Evolutionary conservation across 352 stramenopile species (phyloP).

Genomic region (Pelagophyceae sp.): DNA sequence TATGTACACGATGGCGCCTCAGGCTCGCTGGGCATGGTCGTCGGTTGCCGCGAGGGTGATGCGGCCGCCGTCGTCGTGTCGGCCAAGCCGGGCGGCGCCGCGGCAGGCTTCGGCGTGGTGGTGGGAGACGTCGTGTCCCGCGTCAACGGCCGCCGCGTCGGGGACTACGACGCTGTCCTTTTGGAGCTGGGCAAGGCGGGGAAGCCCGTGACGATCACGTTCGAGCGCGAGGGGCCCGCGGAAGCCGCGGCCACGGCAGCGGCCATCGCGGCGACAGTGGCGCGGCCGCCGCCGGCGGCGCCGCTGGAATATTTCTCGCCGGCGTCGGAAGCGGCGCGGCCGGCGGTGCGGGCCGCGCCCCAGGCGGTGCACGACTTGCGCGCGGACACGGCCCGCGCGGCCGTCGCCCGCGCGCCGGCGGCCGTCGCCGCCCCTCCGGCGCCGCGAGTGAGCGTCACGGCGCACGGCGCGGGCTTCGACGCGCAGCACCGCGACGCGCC

Average conservation of each 20-base stretch:
- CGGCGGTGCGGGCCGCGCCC: too few species aligned
- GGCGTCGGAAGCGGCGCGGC: too few species aligned
- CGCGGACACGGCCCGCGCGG: too few species aligned
- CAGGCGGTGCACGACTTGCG: too few species aligned
- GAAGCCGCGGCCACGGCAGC: neutral
- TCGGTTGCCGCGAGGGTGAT: neutral
- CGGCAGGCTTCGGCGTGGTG: neutral
- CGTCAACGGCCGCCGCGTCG: neutral
- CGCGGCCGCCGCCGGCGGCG: too few species aligned
- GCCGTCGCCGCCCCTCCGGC: too few species aligned
- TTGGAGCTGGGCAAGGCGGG: neutral
- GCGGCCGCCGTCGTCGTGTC: neutral
- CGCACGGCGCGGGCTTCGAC: too few species aligned
- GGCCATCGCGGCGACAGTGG: neutral
- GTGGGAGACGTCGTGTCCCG: neutral
- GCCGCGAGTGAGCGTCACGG: too few species aligned
- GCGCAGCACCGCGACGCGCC: too few species aligned
- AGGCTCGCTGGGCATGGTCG: neutral
- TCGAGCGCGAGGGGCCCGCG: neutral
- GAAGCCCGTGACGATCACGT: neutral
- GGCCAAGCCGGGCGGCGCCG: neutral
- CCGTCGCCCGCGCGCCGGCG: too few species aligned
- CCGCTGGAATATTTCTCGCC: neutral
- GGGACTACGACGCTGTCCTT: slow-evolving; percentile 7
- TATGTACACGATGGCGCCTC: too few species aligned